Conservation (phyloP, 2,329 filamentous ascomycete genomes). For the Daldinia sp. region DNA sequence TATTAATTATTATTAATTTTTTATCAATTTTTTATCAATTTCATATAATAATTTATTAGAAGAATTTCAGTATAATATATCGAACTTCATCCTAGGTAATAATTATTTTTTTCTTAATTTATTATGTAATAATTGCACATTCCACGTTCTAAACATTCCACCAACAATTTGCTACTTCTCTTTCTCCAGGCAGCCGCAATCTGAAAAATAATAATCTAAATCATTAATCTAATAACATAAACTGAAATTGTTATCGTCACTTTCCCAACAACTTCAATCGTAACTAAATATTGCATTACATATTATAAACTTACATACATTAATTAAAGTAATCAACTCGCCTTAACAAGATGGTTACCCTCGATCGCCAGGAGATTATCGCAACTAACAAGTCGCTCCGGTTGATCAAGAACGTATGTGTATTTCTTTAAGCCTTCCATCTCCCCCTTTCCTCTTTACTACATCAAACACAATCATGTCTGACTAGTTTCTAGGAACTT, state of each 20-base stretch:
- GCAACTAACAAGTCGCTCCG: conserved; percentile 86
- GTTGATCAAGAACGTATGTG: conserved; percentile 81
- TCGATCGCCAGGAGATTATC: conserved; percentile 66
- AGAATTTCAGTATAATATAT: too few relatives aligned
- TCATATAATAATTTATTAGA: too few relatives aligned
- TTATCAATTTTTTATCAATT: too few relatives aligned
- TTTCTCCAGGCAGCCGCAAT: neutral
- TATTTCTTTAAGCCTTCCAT: neutral
- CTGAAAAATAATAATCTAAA: neutral
- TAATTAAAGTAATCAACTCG: neutral
- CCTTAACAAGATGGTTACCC: conserved; percentile 52
- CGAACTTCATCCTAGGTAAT: too few relatives aligned
- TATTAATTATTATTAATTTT: too few relatives aligned
- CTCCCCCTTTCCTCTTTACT: too few relatives aligned
- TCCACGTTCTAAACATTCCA: too few relatives aligned
- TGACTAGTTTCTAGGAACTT: conserved; percentile 73
- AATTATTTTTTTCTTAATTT: too few relatives aligned
- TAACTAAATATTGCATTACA: neutral
- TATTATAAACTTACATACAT: too few relatives aligned
- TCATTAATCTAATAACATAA: neutral
- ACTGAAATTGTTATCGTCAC: neutral
- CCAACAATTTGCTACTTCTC: conserved; percentile 11
- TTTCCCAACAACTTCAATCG: neutral
- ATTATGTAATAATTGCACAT: too few relatives aligned
- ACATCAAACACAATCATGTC: neutral